Conservation (phyloP, 306 rosid genomes). For the Dicorynia guianensis region DNA sequence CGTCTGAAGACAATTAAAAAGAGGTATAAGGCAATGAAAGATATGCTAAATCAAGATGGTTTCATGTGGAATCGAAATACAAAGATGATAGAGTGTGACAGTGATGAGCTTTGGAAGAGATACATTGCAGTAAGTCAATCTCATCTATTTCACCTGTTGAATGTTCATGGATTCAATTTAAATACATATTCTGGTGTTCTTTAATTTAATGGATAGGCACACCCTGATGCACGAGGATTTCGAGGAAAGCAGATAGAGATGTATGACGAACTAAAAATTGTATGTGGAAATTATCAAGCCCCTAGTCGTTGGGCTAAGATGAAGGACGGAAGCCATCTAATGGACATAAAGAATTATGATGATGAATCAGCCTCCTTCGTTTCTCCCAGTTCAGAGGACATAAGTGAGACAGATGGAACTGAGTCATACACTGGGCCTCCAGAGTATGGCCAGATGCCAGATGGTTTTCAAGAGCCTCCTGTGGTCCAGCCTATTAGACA, state of each 20-base stretch:
- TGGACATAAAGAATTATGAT: conserved; percentile 57
- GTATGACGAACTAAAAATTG: conserved; percentile 84
- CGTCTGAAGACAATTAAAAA: conserved; percentile 86
- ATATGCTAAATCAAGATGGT: conserved; percentile 72
- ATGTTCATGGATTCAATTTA: conserved; percentile 25
- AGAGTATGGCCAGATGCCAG: conserved; percentile 68
- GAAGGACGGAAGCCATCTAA: conserved; percentile 56
- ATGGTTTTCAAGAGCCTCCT: conserved; percentile 66
- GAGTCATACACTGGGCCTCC: conserved; percentile 66
- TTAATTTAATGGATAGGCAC: conserved; percentile 59
- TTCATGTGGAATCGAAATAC: conserved; percentile 75
- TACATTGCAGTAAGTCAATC: conserved; percentile 61
- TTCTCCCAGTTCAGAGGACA: conserved; percentile 69
- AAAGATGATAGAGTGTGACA: conserved; percentile 70
- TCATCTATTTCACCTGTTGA: conserved; percentile 28
- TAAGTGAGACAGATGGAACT: conserved; percentile 71
- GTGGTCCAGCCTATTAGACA: conserved; percentile 56
- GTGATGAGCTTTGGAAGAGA: conserved; percentile 77
- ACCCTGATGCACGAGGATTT: conserved; percentile 74
- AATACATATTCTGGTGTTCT: conserved; percentile 33
- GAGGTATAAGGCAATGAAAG: conserved; percentile 76
- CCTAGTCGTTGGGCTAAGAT: conserved; percentile 74
- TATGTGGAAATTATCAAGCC: conserved; percentile 84
- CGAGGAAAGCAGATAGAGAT: conserved; percentile 78
- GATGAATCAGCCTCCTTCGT: conserved; percentile 71